Evolutionary conservation across 129 eudicot species (phyloP).

Genomic region (Arctium minus): DNA sequence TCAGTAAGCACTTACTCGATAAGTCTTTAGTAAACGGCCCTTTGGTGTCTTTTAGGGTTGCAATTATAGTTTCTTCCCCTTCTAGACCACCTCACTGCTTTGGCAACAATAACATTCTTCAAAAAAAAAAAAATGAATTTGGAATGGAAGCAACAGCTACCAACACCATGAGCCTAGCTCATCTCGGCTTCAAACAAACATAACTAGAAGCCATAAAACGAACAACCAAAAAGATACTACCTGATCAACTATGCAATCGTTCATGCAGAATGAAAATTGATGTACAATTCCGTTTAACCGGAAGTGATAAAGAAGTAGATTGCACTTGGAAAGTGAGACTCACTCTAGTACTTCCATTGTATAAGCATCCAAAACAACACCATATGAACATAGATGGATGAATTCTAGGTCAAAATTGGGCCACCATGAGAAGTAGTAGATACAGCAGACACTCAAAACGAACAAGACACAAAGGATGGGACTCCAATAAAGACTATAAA

Average conservation of each 20-base stretch:
- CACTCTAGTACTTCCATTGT: neutral
- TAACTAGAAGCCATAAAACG: neutral
- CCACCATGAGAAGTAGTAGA: slow-evolving; percentile 26
- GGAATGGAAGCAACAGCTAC: too few relatives aligned
- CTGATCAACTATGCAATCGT: neutral
- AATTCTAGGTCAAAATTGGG: slow-evolving; percentile 37
- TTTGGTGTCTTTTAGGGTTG: too few relatives aligned
- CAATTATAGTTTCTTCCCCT: too few relatives aligned
- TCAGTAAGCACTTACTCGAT: too few relatives aligned
- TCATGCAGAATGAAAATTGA: neutral
- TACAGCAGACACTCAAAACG: neutral
- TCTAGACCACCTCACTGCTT: too few relatives aligned
- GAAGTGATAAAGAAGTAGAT: neutral
- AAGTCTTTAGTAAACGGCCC: too few relatives aligned
- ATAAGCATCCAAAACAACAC: slow-evolving; percentile 9
- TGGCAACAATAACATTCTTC: too few relatives aligned
- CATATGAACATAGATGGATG: slow-evolving; percentile 16
- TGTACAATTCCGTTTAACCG: neutral
- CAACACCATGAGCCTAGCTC: neutral
- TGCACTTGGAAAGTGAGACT: neutral
- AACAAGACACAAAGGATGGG: slow-evolving; percentile 23
- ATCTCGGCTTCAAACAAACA: neutral
- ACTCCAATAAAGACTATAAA: slow-evolving; percentile 18
- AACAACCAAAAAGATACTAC: neutral
- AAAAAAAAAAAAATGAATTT: too few relatives aligned